Evolutionary conservation across 2,329 filamentous ascomycete genomes (phyloP).

Genomic region (Nothomitra cinnamomea): DNA sequence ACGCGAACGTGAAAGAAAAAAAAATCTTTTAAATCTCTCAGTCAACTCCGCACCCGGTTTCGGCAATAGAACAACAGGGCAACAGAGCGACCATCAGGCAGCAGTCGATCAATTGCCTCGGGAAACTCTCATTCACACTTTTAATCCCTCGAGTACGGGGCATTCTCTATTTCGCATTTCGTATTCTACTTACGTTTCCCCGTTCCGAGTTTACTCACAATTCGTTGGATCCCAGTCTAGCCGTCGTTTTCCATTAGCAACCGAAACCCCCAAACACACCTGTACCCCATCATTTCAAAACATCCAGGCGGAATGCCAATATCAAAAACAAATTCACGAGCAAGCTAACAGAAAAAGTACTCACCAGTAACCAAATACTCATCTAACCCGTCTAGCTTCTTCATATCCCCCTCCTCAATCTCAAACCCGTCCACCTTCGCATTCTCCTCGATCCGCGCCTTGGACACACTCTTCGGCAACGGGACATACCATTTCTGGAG

Average conservation of each 20-base stretch:
- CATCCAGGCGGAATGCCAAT: background rate
- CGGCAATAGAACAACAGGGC: too few relatives aligned
- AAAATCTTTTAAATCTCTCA: too few relatives aligned
- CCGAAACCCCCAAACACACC: too few relatives aligned
- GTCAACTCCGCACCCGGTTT: too few relatives aligned
- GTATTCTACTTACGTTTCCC: background rate
- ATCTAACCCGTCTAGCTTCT: conserved; percentile 44
- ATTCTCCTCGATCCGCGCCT: conserved; percentile 48
- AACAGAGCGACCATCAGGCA: too few relatives aligned
- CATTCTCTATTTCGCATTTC: background rate
- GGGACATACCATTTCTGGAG: conserved; percentile 58
- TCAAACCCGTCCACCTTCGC: conserved; percentile 41
- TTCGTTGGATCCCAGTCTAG: conserved; percentile 31
- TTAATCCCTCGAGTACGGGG: background rate
- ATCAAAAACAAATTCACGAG: background rate
- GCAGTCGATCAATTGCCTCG: background rate
- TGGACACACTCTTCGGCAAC: conserved; percentile 53
- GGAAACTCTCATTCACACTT: background rate
- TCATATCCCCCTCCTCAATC: conserved; percentile 47
- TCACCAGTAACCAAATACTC: conserved; percentile 41
- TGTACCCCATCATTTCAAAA: conserved; percentile 3
- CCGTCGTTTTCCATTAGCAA: conserved; percentile 4
- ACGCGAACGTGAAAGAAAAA: too few relatives aligned
- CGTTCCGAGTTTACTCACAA: conserved; percentile 15
- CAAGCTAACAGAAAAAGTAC: conserved; percentile 25